phyloP scores from a whole-genome alignment of 129 eudicot genomes.

The Deinandra increscens region DNA sequence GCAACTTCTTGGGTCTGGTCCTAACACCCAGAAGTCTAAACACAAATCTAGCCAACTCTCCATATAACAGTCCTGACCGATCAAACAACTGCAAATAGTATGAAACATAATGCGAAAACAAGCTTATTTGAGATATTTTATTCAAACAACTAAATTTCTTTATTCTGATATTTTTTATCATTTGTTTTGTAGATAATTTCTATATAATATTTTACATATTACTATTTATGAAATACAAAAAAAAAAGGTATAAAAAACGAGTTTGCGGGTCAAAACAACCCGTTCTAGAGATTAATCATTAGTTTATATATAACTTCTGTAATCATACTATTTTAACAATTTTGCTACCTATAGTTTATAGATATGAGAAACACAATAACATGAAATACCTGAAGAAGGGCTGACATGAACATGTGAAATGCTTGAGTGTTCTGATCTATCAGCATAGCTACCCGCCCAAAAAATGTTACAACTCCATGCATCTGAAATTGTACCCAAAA shows the following conservation, averaged over 20 bases:
- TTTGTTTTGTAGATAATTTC: too few species aligned
- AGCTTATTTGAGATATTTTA: too few species aligned
- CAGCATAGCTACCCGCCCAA: conserved; percentile 61
- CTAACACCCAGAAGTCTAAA: conserved; percentile 64
- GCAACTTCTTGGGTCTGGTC: conserved; percentile 47
- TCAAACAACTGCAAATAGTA: conserved; percentile 64
- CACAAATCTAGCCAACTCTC: conserved; percentile 86
- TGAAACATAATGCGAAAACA: neutral
- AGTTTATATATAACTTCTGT: too few species aligned
- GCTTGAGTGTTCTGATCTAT: conserved; percentile 84
- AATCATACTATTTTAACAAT: too few species aligned
- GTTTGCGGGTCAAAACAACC: too few species aligned
- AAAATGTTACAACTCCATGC: conserved; percentile 78
- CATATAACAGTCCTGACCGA: conserved; percentile 79
- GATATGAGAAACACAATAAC: neutral
- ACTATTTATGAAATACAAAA: too few species aligned
- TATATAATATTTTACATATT: too few species aligned
- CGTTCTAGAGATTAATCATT: too few species aligned
- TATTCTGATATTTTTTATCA: too few species aligned
- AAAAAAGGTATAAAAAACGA: too few species aligned
- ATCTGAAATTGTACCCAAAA: conserved; percentile 44
- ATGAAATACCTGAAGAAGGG: conserved; percentile 68
- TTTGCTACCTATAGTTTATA: too few species aligned
- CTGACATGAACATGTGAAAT: conserved; percentile 25
- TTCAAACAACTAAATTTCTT: too few species aligned